phyloP scores from a whole-genome alignment of 306 rosid species.

The Glycine soja region DNA sequence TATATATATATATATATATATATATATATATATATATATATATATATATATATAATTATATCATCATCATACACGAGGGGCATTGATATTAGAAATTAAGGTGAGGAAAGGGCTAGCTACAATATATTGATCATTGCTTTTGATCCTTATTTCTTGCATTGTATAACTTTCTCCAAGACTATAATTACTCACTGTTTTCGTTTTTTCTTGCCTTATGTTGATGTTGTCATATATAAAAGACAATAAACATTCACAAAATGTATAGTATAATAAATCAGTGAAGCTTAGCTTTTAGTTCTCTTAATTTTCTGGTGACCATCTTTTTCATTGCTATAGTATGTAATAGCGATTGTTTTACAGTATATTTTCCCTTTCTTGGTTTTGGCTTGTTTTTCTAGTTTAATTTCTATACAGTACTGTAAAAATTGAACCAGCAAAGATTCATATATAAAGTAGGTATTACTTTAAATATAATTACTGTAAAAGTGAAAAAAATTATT shows the following conservation, averaged over 20 bases:
- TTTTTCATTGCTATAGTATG: neutral
- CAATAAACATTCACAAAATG: neutral
- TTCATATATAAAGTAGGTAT: no score
- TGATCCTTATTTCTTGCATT: constrained; percentile 38
- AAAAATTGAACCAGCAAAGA: neutral
- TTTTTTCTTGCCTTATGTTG: neutral
- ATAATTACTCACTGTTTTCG: neutral
- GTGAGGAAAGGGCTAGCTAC: neutral
- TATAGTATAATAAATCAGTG: constrained; percentile 11
- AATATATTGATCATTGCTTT: constrained; percentile 34
- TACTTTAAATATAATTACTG: no score
- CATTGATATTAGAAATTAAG: constrained; percentile 15
- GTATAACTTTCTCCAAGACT: neutral
- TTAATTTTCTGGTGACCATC: neutral
- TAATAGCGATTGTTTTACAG: neutral
- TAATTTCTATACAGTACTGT: neutral
- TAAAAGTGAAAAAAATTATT: no score
- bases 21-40: no score
- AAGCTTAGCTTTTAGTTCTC: neutral
- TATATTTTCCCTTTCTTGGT: neutral
- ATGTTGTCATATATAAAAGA: constrained; percentile 7
- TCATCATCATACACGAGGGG: neutral
- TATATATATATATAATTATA: neutral
- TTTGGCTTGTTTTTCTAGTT: neutral
- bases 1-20: no score